Base-by-base conservation (phyloP, 345 rosid genomes). In the Citrus australasica region DNA sequence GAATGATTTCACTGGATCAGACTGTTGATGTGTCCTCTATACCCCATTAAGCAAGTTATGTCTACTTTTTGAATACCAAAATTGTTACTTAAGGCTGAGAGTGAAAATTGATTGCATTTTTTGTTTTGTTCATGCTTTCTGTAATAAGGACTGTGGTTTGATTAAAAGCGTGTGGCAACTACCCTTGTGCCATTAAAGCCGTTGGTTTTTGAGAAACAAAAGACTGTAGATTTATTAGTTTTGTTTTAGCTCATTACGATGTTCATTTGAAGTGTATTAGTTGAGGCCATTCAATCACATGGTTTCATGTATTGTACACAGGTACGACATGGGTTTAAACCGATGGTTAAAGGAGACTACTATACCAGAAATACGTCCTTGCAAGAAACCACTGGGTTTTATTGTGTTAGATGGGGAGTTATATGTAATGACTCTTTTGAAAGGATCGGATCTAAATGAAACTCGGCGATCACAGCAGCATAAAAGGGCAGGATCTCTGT, bases 371-470 rank as follows among this genome's bases (percentile, higher is more conserved):
- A 92, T 84, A 86, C 84, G 86, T 82, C 79, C 76, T 27, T 66
- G 1, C 42, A 81, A 80, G 21, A 81, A 91, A 16, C 82, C 90
- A 0, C 84, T 79, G 69, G 98, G 99, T 59, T 95, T 95, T 24
- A 82, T 83, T 35, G 92, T 25, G n/a, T 64, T 95, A 82, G 82
- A 86, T 27, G 93, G 88, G 75, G 98, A 95, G 82, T 83, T 95
- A 51, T 89, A 88, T 60, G 92, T 92, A 37, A 85, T 92, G 92
- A 80, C 87, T 60, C 76, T 79, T 53, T 48, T 87, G 76, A 88
- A 84, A 46, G 93, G 88, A 16, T 78, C 72, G 46, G 89, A 87
- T 68, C 79, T 80, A 76, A 81, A 85, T 55, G 90, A 90, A 53
- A 81, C 77, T 1, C 84, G 87, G 73, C 70, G 87, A 66, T 69